Conservation (phyloP, 495 filamentous ascomycete species). For the Penicillium psychrofluorescens region DNA sequence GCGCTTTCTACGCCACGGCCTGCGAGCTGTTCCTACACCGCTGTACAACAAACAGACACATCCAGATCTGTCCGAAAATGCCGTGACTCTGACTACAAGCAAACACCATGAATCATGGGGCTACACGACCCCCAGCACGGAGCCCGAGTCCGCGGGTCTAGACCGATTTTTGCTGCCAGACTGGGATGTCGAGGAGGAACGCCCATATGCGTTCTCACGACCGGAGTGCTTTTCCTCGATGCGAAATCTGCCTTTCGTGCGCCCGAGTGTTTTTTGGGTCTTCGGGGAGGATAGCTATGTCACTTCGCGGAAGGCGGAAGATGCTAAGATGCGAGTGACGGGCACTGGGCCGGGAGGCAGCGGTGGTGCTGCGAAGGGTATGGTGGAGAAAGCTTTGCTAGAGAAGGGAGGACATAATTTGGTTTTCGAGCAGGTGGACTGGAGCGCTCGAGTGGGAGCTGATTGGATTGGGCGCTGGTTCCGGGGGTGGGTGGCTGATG, state of each 20-base stretch:
- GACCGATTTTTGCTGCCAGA: slow-evolving; percentile 48
- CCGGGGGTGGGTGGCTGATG: slow-evolving; percentile 9
- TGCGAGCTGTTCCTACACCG: too few species aligned
- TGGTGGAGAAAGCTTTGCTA: slow-evolving; percentile 51
- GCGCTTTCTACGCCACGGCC: too few species aligned
- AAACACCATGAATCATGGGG: slow-evolving; percentile 55
- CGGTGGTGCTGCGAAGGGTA: slow-evolving; percentile 51
- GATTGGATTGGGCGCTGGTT: slow-evolving; percentile 12
- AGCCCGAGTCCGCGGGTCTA: slow-evolving; percentile 8
- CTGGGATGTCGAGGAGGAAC: slow-evolving; percentile 27
- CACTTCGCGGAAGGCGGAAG: slow-evolving; percentile 34
- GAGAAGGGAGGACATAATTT: slow-evolving; percentile 58
- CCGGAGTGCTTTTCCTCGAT: slow-evolving; percentile 38
- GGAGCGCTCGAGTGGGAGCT: slow-evolving; percentile 27
- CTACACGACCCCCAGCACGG: slow-evolving; percentile 9
- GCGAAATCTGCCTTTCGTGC: slow-evolving; percentile 45
- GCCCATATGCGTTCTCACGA: slow-evolving; percentile 6
- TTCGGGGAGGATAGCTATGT: slow-evolving; percentile 54
- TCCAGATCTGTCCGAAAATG: slow-evolving; percentile 18
- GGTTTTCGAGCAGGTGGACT: slow-evolving; percentile 55
- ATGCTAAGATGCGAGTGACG: slow-evolving; percentile 55
- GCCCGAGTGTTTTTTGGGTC: slow-evolving; percentile 60
- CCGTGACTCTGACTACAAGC: slow-evolving; percentile 52
- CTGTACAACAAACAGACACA: too few species aligned
- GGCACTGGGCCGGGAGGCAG: slow-evolving; percentile 61